phyloP scores from a whole-genome alignment of 306 rosid species.

The Cucurbita pepo region DNA sequence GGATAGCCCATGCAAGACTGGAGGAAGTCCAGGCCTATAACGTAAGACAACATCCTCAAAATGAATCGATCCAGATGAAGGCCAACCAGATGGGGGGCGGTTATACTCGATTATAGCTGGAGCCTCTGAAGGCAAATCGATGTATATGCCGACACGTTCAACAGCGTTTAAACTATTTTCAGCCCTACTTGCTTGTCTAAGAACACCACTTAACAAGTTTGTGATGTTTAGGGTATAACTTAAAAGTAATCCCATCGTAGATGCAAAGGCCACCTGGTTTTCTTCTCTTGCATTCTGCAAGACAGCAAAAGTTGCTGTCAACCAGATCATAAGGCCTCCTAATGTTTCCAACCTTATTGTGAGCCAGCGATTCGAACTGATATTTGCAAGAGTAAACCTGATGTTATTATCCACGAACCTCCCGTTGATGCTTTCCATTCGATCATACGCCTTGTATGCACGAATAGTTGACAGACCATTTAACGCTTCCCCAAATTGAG shows the following conservation, averaged over 20 bases:
- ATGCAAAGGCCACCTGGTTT: conserved; percentile 43
- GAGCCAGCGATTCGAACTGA: conserved; percentile 65
- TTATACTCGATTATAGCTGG: conserved; percentile 42
- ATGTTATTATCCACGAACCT: conserved; percentile 71
- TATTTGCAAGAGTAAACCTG: conserved; percentile 47
- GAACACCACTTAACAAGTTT: conserved; percentile 51
- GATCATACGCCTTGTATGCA: conserved; percentile 65
- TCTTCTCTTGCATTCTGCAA: conserved; percentile 52
- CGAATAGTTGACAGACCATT: conserved; percentile 72
- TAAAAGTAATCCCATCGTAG: conserved; percentile 82
- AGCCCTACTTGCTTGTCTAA: conserved; percentile 73
- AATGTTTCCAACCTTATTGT: conserved; percentile 51
- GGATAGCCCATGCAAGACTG: conserved; percentile 63
- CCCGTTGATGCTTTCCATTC: conserved; percentile 61
- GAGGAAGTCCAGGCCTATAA: conserved; percentile 84
- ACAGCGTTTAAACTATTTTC: conserved; percentile 78
- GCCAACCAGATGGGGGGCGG: conserved; percentile 80
- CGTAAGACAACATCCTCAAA: conserved; percentile 78
- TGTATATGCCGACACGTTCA: conserved; percentile 71
- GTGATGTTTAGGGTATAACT: conserved; percentile 73
- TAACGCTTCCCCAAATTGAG: conserved; percentile 84
- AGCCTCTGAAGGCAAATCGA: conserved; percentile 61
- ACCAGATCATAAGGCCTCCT: conserved; percentile 90
- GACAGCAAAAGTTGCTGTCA: conserved; percentile 74
- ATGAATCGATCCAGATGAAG: conserved; percentile 47